phyloP scores from a whole-genome alignment of 352 stramenopile species.

The Phytophthora pinifolia region DNA sequence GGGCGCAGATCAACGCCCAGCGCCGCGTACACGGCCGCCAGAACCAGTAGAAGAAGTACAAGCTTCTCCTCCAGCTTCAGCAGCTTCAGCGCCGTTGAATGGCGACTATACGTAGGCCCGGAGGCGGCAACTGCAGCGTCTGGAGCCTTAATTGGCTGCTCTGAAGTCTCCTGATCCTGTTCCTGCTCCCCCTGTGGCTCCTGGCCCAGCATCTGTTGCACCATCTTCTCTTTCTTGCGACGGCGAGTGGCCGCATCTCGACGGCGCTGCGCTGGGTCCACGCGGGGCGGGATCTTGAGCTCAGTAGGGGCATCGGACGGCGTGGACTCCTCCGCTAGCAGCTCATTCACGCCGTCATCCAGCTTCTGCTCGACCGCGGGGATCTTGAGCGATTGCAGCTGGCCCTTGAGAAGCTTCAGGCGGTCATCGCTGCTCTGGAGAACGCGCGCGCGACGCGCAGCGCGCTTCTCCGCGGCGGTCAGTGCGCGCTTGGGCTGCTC shows the following conservation, averaged over 20 bases:
- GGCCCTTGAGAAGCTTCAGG: constrained; percentile 65
- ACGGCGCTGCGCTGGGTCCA: constrained; percentile 65
- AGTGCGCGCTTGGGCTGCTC: constrained; percentile 4
- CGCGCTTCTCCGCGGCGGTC: constrained; percentile 64
- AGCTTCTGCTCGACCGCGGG: constrained; percentile 42
- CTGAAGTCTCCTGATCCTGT: background rate
- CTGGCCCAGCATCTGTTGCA: constrained; percentile 51
- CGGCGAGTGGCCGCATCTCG: constrained; percentile 64
- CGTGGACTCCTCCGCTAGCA: constrained; percentile 22
- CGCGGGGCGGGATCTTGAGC: constrained; percentile 45
- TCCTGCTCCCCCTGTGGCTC: background rate
- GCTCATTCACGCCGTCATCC: constrained; percentile 47
- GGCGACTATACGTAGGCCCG: constrained; percentile 48
- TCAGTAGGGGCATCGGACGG: constrained; percentile 5
- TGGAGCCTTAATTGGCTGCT: background rate
- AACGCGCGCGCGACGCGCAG: constrained; percentile 59
- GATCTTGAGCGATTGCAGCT: constrained; percentile 58
- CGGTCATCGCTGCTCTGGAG: constrained; percentile 61
- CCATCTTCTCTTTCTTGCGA: constrained; percentile 56
- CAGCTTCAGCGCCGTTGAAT: constrained; percentile 54
- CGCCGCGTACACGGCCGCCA: constrained; percentile 47
- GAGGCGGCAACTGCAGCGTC: background rate
- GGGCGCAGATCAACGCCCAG: constrained; percentile 48
- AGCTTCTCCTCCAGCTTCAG: constrained; percentile 58
- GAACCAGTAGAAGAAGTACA: constrained; percentile 54